Percentiles rank a stretch among this genome's conserved stretches.
Evolutionary conservation across 495 filamentous ascomycete species (phyloP).

Genomic region (Daldinia concentrica): DNA sequence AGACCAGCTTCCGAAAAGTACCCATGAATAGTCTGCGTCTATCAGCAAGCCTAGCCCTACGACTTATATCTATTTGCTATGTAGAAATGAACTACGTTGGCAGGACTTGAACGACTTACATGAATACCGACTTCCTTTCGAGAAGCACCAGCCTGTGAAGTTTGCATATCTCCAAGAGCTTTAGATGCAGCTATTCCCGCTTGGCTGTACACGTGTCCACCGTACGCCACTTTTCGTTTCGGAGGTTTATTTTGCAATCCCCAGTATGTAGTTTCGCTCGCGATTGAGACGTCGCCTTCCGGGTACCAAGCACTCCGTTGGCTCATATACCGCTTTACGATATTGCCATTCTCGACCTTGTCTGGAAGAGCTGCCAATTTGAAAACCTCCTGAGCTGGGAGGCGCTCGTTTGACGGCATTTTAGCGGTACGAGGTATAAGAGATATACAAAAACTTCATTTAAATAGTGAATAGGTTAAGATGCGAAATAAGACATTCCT

Average conservation of each 20-base stretch:
- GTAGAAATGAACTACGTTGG: background rate
- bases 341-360: slow-evolving; percentile 12
- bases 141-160: slow-evolving; percentile 28
- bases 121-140: slow-evolving; percentile 61
- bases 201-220: slow-evolving; percentile 76
- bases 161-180: slow-evolving; percentile 54
- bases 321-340: slow-evolving; percentile 51
- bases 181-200: slow-evolving; percentile 68
- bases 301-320: slow-evolving; percentile 48
- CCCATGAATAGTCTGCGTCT: slow-evolving; percentile 68
- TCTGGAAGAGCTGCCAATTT: slow-evolving; percentile 48
- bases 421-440: background rate
- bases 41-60: slow-evolving; percentile 10
- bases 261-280: background rate
- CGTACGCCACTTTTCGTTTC: slow-evolving; percentile 55
- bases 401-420: slow-evolving; percentile 33
- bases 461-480: background rate
- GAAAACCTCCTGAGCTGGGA: slow-evolving; percentile 53
- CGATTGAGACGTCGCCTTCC: slow-evolving; percentile 37
- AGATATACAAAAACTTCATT: background rate
- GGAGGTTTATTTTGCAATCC: background rate
- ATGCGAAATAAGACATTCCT: background rate
- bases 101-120: slow-evolving; percentile 54
- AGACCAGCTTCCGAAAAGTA: slow-evolving; percentile 69
- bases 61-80: background rate